These are phyloP conservation scores for Lepiota brunneoincarnata DNA, from an alignment of 768 basidiomycete species.

Conservation along the genomic window DNA sequence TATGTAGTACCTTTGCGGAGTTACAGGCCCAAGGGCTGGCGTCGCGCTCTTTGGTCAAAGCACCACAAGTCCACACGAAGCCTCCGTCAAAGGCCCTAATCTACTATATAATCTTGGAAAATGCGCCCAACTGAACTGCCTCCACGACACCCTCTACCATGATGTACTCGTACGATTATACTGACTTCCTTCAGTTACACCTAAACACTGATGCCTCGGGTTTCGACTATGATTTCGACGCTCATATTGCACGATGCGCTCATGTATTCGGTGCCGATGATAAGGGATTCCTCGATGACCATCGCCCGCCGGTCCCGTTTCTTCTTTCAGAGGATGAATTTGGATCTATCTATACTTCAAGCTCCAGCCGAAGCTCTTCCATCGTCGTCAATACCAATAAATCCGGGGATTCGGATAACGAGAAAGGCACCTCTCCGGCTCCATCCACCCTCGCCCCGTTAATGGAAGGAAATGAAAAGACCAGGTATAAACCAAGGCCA, in stretches of 20 bases:
- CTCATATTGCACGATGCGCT: slow-evolving; percentile 8
- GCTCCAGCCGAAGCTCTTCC: slow-evolving; percentile 7
- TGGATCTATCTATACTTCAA: slow-evolving; percentile 7
- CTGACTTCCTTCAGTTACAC: slow-evolving; percentile 10
- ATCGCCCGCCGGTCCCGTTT: slow-evolving; percentile 2
- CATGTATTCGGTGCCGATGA: slow-evolving; percentile 8
- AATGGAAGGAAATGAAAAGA: neutral
- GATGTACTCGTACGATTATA: slow-evolving; percentile 4
- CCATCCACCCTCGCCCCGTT: neutral
- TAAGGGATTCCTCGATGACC: slow-evolving; percentile 4
- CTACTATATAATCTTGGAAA: slow-evolving; percentile 11
- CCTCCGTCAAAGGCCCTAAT: slow-evolving; percentile 7
- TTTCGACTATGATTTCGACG: slow-evolving; percentile 12
- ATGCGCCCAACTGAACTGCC: slow-evolving; percentile 1
- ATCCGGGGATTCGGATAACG: neutral
- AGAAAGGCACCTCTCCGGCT: neutral
- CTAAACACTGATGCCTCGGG: neutral
- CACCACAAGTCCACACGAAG: slow-evolving; percentile 8
- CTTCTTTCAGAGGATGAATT: slow-evolving; percentile 4
- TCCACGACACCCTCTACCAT: slow-evolving; percentile 2
- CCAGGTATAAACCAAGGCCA: slow-evolving; percentile 2
- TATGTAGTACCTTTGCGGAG: slow-evolving; percentile 14
- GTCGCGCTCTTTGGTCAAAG: slow-evolving; percentile 12
- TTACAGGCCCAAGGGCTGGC: slow-evolving; percentile 10
- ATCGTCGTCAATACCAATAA: neutral